Evolutionary conservation across 805 yeast species (phyloP).

Genomic region (Maudiozyma serrabonitensis): DNA sequence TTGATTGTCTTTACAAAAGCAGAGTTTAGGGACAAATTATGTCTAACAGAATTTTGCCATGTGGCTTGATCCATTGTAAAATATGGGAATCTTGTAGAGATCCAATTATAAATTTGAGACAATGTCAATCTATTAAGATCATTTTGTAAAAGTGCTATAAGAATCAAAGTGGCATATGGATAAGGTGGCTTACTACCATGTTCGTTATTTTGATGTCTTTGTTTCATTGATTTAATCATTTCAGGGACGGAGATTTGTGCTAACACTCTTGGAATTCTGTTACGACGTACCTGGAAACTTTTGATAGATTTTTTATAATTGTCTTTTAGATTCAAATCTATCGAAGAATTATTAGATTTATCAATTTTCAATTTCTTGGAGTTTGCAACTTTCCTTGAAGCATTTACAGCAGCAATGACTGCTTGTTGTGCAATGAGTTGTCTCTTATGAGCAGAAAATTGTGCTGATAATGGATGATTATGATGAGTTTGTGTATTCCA

Average conservation of each 20-base stretch:
- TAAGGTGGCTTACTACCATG: constrained; percentile 64
- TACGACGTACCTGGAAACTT: background rate
- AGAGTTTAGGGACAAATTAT: constrained; percentile 84
- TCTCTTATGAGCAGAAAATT: background rate
- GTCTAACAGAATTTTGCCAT: constrained; percentile 96
- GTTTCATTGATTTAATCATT: background rate
- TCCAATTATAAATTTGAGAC: constrained; percentile 86
- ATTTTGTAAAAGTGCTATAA: constrained; percentile 85
- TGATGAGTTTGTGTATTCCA: background rate
- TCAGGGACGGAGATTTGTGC: background rate
- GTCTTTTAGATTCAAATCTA: background rate
- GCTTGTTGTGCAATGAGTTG: background rate
- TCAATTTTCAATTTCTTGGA: background rate
- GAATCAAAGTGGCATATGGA: constrained; percentile 86
- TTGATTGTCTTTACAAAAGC: constrained; percentile 82
- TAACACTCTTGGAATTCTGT: background rate
- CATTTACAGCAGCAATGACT: background rate
- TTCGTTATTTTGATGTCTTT: background rate
- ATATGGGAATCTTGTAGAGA: constrained; percentile 69
- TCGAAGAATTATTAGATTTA: background rate
- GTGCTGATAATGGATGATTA: background rate
- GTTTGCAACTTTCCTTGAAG: background rate
- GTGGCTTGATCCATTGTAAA: constrained; percentile 78
- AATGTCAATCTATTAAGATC: constrained; percentile 58
- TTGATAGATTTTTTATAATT: background rate